phyloP scores from a whole-genome alignment of 192 early-diverging fungal species.

The Backusella psychrophila region DNA sequence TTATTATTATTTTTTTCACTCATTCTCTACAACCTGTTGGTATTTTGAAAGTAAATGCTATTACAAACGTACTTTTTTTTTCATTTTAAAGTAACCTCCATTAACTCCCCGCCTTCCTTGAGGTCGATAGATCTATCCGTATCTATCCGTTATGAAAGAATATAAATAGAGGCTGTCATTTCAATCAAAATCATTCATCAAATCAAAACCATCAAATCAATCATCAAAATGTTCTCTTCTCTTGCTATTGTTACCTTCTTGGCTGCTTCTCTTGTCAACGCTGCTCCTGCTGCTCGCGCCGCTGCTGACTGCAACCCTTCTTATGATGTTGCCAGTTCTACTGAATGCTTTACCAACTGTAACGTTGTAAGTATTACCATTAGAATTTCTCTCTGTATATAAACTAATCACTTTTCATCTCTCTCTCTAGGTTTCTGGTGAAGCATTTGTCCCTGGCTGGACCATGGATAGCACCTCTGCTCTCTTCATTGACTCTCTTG shows the following conservation, averaged over 20 bases:
- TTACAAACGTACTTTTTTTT: background rate
- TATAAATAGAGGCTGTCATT: background rate
- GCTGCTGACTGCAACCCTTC: background rate
- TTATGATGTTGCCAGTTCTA: constrained; percentile 7
- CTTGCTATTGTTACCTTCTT: background rate
- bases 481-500: background rate
- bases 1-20: background rate
- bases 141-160: background rate
- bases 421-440: background rate
- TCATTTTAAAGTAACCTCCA: background rate
- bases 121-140: background rate
- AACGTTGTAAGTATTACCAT: background rate
- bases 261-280: background rate
- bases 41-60: background rate
- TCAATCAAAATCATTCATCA: background rate
- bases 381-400: too few species aligned
- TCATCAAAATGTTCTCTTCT: constrained; percentile 1
- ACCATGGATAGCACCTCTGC: constrained; percentile 1
- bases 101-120: background rate
- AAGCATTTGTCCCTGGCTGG: background rate
- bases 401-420: too few species aligned
- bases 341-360: background rate
- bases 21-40: background rate
- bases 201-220: background rate
- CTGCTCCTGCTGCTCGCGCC: constrained; percentile 2